Conservation (phyloP, 192 early-diverging fungal species). For the Entomortierella beljakovae region DNA sequence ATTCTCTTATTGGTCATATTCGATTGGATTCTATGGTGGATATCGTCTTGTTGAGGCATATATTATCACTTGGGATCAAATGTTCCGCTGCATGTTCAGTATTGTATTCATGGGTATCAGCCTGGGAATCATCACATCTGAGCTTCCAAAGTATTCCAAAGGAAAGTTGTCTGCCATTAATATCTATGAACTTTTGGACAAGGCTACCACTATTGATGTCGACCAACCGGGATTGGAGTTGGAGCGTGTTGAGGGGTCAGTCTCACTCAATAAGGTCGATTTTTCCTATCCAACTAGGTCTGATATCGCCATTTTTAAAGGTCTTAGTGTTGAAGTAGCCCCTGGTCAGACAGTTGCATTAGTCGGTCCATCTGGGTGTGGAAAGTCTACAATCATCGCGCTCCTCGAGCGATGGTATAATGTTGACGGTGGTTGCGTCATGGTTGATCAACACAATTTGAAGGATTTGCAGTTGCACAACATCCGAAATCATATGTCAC, state of each 20-base stretch:
- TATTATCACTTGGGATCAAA: conserved; percentile 53
- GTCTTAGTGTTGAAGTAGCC: conserved; percentile 55
- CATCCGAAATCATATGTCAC: conserved; percentile 78
- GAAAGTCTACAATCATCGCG: conserved; percentile 78
- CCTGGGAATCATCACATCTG: conserved; percentile 73
- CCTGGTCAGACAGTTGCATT: conserved; percentile 85
- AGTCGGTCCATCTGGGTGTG: conserved; percentile 88
- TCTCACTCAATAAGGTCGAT: conserved; percentile 52
- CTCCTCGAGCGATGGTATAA: conserved; percentile 89
- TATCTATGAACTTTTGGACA: conserved; percentile 79
- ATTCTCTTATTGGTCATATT: conserved; percentile 79
- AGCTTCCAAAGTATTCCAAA: conserved; percentile 81
- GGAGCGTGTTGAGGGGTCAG: conserved; percentile 39
- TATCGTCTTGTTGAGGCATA: conserved; percentile 67
- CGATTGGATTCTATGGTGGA: conserved; percentile 81
- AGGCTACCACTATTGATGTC: conserved; percentile 75
- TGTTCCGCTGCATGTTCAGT: conserved; percentile 81
- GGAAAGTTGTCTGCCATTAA: conserved; percentile 82
- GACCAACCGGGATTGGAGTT: conserved; percentile 53
- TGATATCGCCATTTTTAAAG: conserved; percentile 69
- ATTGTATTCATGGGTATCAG: conserved; percentile 78
- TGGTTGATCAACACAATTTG: conserved; percentile 70
- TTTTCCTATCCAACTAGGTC: conserved; percentile 79
- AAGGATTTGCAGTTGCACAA: conserved; percentile 70
- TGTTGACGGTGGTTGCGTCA: conserved; percentile 63